A percentile compares a stretch with the other conserved stretches of the same genome.
phyloP scores from a whole-genome alignment of 208 protist genomes.

The Crithidia thermophila region DNA sequence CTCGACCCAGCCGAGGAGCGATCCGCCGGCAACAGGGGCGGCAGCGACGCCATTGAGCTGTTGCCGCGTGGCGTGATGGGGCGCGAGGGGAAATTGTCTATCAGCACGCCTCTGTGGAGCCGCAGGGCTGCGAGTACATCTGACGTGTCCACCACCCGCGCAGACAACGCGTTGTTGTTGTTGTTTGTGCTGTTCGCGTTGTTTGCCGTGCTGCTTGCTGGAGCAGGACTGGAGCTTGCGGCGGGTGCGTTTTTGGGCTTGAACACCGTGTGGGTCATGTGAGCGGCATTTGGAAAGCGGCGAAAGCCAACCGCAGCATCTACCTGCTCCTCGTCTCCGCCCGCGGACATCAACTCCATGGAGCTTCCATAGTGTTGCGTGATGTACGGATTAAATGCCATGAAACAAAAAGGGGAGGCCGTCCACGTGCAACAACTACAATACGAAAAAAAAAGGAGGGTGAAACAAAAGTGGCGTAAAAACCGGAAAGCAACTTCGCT shows the following conservation, averaged over 20 bases:
- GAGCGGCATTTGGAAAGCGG: constrained; percentile 46
- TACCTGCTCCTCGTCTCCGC: constrained; percentile 22
- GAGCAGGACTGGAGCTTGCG: neutral
- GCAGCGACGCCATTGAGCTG: constrained; percentile 10
- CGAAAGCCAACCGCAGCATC: constrained; percentile 57
- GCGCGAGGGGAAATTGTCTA: constrained; percentile 39
- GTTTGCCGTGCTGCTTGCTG: neutral
- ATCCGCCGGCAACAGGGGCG: constrained; percentile 34
- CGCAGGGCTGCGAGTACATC: constrained; percentile 12
- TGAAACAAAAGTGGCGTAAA: neutral
- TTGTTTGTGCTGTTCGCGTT: neutral
- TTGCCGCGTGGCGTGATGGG: constrained; percentile 26
- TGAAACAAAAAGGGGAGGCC: constrained; percentile 27
- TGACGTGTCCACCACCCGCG: neutral
- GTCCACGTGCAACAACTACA: constrained; percentile 21
- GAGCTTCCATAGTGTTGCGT: constrained; percentile 65
- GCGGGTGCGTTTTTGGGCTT: constrained; percentile 25
- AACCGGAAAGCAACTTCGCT: constrained; percentile 12
- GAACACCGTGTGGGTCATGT: constrained; percentile 78
- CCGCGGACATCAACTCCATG: constrained; percentile 28
- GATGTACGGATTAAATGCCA: constrained; percentile 77
- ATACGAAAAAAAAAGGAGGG: constrained; percentile 18
- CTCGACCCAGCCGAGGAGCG: neutral
- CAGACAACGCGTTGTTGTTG: too few species aligned
- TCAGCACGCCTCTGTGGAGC: constrained; percentile 6